Evolutionary conservation across 331 rosid species (phyloP).

Genomic region (Quercus tomentella): DNA sequence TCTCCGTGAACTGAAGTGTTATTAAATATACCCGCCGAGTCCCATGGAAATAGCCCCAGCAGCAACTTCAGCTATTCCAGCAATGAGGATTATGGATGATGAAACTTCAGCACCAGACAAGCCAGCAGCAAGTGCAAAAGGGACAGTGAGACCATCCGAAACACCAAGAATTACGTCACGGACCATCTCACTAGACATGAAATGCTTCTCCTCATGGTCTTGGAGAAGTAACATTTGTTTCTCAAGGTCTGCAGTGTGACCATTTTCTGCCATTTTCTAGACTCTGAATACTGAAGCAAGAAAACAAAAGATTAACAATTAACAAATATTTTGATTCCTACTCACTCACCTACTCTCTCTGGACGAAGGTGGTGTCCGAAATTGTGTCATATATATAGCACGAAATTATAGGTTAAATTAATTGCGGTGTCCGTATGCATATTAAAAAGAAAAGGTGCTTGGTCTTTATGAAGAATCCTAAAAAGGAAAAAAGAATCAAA

Average conservation of each 20-base stretch:
- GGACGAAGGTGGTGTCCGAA: background rate
- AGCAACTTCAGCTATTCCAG: conserved; percentile 93
- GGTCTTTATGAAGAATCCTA: conserved; percentile 7
- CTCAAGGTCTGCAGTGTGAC: background rate
- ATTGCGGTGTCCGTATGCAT: background rate
- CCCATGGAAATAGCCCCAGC: conserved; percentile 99
- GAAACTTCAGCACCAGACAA: conserved; percentile 88
- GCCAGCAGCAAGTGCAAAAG: conserved; percentile 95
- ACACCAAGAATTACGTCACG: conserved; percentile 94
- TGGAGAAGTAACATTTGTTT: conserved; percentile 31
- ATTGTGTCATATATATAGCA: background rate
- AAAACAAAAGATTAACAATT: background rate
- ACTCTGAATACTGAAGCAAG: background rate
- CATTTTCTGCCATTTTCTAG: background rate
- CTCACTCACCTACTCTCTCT: background rate
- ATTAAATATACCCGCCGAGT: conserved; percentile 66
- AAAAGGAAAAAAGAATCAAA: background rate
- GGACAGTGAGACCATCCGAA: conserved; percentile 95
- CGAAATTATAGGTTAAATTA: background rate
- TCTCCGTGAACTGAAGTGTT: too few species aligned
- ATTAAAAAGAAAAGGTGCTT: background rate
- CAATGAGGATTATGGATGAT: conserved; percentile 83
- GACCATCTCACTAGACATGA: conserved; percentile 82
- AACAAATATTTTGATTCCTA: too few species aligned
- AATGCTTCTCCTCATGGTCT: conserved; percentile 74